These are phyloP conservation scores for Talaromyces atroroseus DNA, from an alignment of 2,329 filamentous ascomycete species.

Conservation along the genomic window DNA sequence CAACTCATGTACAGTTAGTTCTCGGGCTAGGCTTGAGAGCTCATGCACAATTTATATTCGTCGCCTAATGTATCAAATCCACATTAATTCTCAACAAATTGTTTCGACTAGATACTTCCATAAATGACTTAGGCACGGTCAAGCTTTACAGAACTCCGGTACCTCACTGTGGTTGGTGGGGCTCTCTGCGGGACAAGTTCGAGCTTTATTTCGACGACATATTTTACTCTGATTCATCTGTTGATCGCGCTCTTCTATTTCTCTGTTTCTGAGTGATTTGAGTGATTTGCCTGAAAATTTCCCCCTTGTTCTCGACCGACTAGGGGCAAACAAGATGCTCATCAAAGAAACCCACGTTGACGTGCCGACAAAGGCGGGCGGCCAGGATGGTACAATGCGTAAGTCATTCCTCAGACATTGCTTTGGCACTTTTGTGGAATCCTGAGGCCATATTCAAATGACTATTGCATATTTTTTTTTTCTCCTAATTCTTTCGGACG, in stretches of 20 bases:
- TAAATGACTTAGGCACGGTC: no score
- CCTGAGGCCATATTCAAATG: no score
- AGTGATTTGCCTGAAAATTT: not conserved
- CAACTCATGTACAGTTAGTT: not conserved
- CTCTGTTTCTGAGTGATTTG: not conserved
- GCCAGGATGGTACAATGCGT: conserved; percentile 53
- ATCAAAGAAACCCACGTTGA: conserved; percentile 56
- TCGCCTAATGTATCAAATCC: not conserved
- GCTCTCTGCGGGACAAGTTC: conserved; percentile 6
- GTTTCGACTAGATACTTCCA: no score
- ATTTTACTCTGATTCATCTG: not conserved
- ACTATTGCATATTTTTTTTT: no score
- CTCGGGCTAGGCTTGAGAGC: not conserved
- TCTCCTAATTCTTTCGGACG: no score
- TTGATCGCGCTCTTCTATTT: not conserved
- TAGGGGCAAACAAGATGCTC: conserved; percentile 43
- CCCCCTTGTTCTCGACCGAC: not conserved
- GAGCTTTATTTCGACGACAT: conserved; percentile 7
- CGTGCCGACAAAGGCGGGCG: conserved; percentile 55
- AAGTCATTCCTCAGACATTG: conserved; percentile 16
- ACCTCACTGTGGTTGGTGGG: not conserved
- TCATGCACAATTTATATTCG: not conserved
- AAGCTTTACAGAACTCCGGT: not conserved
- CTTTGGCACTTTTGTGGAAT: not conserved
- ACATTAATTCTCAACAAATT: not conserved